Percentiles rank a stretch among this genome's conserved stretches.
phyloP scores from a whole-genome alignment of 176 grass and related monocot genomes.

The Oryza glumipatula region DNA sequence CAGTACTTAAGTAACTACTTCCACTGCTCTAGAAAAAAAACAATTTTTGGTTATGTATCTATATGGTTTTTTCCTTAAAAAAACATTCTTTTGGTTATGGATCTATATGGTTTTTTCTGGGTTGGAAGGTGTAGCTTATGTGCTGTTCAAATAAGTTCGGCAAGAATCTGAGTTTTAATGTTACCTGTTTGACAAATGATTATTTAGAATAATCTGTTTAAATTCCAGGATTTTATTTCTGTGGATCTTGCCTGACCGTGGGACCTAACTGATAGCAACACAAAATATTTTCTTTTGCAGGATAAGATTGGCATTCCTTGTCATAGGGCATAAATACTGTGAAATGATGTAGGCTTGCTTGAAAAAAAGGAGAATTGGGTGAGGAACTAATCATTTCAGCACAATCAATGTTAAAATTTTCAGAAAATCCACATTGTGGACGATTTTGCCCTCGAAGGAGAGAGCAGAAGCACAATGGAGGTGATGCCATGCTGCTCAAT shows the following conservation, averaged over 20 bases:
- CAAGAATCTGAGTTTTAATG: not conserved
- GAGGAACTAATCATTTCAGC: not conserved
- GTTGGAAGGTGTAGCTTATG: no score
- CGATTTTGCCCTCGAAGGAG: not conserved
- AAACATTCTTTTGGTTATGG: no score
- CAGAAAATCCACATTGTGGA: not conserved
- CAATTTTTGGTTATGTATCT: no score
- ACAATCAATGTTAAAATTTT: not conserved
- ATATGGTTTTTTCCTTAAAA: no score
- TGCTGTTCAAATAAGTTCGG: not conserved
- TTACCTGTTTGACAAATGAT: not conserved
- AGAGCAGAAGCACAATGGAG: not conserved
- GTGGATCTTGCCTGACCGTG: not conserved
- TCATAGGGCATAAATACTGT: not conserved
- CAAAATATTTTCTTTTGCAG: not conserved
- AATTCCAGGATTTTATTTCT: not conserved
- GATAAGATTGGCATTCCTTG: not conserved
- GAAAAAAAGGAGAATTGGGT: not conserved
- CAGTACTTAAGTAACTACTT: not conserved
- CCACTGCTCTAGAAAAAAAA: no score
- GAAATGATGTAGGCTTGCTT: not conserved
- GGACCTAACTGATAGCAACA: slow-evolving; percentile 1
- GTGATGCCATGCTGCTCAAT: not conserved
- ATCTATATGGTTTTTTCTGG: no score
- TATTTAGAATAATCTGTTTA: not conserved